phyloP scores from a whole-genome alignment of 1,284 basidiomycete genomes.

The Sanghuangporus sanghuang region DNA sequence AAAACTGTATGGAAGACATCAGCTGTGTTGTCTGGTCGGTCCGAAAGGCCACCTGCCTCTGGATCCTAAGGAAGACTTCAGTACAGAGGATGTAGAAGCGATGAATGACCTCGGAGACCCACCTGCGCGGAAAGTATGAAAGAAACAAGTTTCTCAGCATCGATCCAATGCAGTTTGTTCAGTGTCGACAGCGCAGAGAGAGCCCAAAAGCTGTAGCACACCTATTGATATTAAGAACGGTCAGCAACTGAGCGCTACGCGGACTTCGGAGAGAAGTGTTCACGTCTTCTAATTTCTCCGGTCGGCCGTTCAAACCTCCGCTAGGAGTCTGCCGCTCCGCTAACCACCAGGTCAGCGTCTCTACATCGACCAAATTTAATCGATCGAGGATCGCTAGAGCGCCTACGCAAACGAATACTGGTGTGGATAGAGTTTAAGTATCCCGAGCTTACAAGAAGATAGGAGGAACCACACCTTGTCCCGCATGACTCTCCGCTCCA shows the following conservation, averaged over 20 bases:
- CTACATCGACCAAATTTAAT: slow-evolving; percentile 71
- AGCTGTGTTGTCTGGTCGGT: slow-evolving; percentile 88
- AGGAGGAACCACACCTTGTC: slow-evolving; percentile 51
- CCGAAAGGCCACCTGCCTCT: slow-evolving; percentile 91
- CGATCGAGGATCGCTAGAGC: slow-evolving; percentile 83
- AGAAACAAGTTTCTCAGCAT: slow-evolving; percentile 68
- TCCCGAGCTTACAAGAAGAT: not conserved
- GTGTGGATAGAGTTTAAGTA: not conserved
- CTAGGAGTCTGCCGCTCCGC: slow-evolving; percentile 89
- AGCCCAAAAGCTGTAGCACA: slow-evolving; percentile 98
- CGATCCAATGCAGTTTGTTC: slow-evolving; percentile 85
- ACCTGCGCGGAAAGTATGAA: slow-evolving; percentile 93
- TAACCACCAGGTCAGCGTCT: slow-evolving; percentile 87
- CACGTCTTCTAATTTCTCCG: slow-evolving; percentile 97
- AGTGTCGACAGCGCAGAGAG: slow-evolving; percentile 86
- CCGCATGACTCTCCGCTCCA: slow-evolving; percentile 91
- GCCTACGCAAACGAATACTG: slow-evolving; percentile 89
- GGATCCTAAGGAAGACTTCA: slow-evolving; percentile 54
- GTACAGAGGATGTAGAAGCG: not conserved
- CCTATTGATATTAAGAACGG: slow-evolving; percentile 39
- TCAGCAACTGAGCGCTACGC: too few species aligned
- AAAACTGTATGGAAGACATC: slow-evolving; percentile 97
- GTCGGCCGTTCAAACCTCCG: slow-evolving; percentile 92
- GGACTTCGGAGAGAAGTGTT: slow-evolving; percentile 23
- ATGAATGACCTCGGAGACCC: slow-evolving; percentile 19